A percentile compares a stretch with the other conserved stretches of the same genome.
Evolutionary conservation across 768 basidiomycete species (phyloP).

Genomic region (Macrolepiota dolichaula): DNA sequence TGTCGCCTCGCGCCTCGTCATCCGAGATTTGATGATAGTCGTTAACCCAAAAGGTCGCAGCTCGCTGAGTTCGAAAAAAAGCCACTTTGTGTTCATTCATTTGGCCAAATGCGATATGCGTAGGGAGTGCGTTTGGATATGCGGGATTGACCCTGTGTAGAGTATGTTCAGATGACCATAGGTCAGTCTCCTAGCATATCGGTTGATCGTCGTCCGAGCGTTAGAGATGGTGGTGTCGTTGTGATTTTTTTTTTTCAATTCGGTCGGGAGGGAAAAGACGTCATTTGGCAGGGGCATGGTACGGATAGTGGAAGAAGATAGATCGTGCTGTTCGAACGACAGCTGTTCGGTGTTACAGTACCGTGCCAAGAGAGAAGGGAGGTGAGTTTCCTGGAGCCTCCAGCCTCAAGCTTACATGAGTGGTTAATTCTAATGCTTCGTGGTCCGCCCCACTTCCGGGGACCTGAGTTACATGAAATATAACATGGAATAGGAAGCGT

Average conservation of each 20-base stretch:
- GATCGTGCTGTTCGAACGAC: background rate
- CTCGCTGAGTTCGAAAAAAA: background rate
- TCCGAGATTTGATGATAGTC: background rate
- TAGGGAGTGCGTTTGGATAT: background rate
- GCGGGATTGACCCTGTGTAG: background rate
- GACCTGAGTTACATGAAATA: background rate
- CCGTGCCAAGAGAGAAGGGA: background rate
- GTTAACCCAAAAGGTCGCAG: background rate
- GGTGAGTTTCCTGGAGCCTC: background rate
- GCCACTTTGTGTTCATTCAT: background rate
- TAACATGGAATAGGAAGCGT: background rate
- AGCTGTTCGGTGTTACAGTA: background rate
- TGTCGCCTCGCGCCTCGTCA: background rate
- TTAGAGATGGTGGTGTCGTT: background rate
- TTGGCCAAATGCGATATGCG: background rate
- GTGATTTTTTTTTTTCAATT: no score
- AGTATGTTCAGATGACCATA: background rate
- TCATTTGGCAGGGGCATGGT: background rate
- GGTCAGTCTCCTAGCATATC: background rate
- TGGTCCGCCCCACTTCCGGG: background rate
- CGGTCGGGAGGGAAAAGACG: background rate
- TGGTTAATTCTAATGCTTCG: background rate
- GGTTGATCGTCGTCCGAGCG: background rate
- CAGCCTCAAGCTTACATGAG: background rate
- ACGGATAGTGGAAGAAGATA: background rate